These are phyloP conservation scores for Maudiozyma serrabonitensis DNA, from an alignment of 805 yeast species.

Conservation along the genomic window DNA sequence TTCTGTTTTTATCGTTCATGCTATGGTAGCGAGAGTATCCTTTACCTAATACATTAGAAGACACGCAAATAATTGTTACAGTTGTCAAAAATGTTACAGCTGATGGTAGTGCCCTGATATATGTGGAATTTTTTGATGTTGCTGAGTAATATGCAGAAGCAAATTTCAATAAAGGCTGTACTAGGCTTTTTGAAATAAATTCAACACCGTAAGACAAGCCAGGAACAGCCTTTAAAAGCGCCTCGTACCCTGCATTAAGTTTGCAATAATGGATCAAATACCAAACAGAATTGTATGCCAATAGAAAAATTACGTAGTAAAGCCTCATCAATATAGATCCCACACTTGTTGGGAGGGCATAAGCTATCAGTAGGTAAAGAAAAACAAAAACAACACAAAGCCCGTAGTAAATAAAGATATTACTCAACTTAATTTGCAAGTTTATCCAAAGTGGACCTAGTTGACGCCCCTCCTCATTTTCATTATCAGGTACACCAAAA, in stretches of 20 bases:
- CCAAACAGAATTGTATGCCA: background rate
- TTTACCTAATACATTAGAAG: conserved; percentile 17
- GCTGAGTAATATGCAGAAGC: conserved; percentile 7
- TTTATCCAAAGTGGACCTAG: conserved; percentile 22
- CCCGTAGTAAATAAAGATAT: conserved; percentile 17
- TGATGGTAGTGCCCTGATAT: conserved; percentile 23
- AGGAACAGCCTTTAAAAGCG: conserved; percentile 4
- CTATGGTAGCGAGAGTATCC: conserved; percentile 24
- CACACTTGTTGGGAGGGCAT: conserved; percentile 39
- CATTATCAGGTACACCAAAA: background rate
- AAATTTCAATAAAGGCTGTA: background rate
- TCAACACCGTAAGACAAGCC: conserved; percentile 1
- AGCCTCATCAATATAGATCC: conserved; percentile 29
- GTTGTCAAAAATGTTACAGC: conserved; percentile 22
- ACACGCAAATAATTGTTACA: conserved; percentile 14
- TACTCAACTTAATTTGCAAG: conserved; percentile 15
- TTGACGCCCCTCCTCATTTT: conserved; percentile 9
- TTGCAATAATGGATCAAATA: conserved; percentile 6
- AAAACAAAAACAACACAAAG: conserved; percentile 26
- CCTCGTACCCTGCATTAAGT: conserved; percentile 1
- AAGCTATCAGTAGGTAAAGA: conserved; percentile 34
- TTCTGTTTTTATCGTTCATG: conserved; percentile 29
- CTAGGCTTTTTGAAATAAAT: background rate
- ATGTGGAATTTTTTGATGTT: conserved; percentile 14
- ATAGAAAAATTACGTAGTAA: background rate